Percentiles rank a stretch among this genome's conserved stretches.
phyloP scores from a whole-genome alignment of 192 early-diverging fungal genomes.

The Mortierella hygrophila region DNA sequence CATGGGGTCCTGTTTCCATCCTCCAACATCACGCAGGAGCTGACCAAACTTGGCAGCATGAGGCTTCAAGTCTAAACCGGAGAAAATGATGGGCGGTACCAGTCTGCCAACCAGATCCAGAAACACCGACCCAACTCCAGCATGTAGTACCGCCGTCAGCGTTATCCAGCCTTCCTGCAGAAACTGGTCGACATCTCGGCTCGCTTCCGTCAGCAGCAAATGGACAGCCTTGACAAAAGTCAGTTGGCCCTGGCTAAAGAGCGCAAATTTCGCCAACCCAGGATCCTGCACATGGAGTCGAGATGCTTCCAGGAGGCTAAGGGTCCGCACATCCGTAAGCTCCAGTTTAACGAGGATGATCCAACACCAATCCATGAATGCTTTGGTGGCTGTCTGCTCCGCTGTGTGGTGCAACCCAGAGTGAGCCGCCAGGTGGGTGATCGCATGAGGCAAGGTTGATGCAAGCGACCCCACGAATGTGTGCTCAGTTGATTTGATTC shows the following conservation, averaged over 20 bases:
- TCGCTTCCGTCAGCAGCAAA: constrained; percentile 57
- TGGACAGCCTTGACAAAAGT: constrained; percentile 54
- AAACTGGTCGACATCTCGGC: constrained; percentile 56
- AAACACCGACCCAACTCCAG: constrained; percentile 27
- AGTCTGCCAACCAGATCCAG: constrained; percentile 38
- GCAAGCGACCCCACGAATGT: constrained; percentile 26
- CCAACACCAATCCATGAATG: constrained; percentile 63
- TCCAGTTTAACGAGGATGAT: constrained; percentile 41
- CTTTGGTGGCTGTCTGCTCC: constrained; percentile 30
- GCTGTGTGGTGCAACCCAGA: constrained; percentile 42
- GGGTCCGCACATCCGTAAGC: constrained; percentile 38
- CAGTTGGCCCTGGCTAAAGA: constrained; percentile 45
- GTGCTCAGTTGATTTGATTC: constrained; percentile 19
- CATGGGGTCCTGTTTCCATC: constrained; percentile 56
- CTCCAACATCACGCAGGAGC: constrained; percentile 51
- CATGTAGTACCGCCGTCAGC: constrained; percentile 47
- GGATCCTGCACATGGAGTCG: constrained; percentile 41
- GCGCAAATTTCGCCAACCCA: constrained; percentile 34
- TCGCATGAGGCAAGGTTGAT: constrained; percentile 39
- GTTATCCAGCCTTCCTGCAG: constrained; percentile 62
- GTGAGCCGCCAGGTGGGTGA: constrained; percentile 40
- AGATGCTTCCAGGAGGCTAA: constrained; percentile 26
- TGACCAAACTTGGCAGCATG: constrained; percentile 27
- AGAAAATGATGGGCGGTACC: constrained; percentile 47
- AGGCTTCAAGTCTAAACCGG: constrained; percentile 13